phyloP scores from a whole-genome alignment of 305 asterid species.

The Fraxinus floribunda region DNA sequence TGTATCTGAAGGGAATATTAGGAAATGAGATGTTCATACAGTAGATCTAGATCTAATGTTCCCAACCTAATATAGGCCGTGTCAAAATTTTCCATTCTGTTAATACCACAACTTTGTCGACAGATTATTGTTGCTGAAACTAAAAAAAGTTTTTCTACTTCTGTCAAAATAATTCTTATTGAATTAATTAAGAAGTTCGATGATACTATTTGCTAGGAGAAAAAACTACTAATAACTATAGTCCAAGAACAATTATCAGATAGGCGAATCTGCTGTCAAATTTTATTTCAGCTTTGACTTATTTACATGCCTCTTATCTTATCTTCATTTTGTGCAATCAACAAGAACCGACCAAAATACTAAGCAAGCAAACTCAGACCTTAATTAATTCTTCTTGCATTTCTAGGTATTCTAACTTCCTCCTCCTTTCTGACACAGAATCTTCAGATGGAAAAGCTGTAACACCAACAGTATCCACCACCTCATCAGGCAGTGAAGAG shows the following conservation, averaged over 20 bases:
- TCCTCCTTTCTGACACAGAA: neutral
- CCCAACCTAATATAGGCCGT: neutral
- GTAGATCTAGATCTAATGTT: neutral
- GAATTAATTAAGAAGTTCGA: neutral
- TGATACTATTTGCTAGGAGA: neutral
- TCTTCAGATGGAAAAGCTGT: neutral
- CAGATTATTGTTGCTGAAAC: neutral
- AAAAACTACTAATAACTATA: neutral
- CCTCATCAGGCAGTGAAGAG: neutral
- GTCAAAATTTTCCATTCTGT: neutral
- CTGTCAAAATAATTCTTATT: too few species aligned
- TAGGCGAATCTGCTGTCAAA: neutral
- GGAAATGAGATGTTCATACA: neutral
- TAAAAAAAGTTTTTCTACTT: neutral
- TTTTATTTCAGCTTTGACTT: neutral
- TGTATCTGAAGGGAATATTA: neutral
- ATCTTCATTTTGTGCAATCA: neutral
- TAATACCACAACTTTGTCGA: neutral
- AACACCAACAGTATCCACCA: neutral
- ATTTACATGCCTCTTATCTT: neutral
- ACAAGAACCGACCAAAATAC: neutral
- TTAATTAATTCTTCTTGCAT: neutral
- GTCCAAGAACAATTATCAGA: neutral
- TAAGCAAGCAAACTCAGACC: neutral
- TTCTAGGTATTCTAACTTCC: neutral